Conservation (phyloP, 768 basidiomycete genomes). For the Pleurotus tuber-regium region DNA sequence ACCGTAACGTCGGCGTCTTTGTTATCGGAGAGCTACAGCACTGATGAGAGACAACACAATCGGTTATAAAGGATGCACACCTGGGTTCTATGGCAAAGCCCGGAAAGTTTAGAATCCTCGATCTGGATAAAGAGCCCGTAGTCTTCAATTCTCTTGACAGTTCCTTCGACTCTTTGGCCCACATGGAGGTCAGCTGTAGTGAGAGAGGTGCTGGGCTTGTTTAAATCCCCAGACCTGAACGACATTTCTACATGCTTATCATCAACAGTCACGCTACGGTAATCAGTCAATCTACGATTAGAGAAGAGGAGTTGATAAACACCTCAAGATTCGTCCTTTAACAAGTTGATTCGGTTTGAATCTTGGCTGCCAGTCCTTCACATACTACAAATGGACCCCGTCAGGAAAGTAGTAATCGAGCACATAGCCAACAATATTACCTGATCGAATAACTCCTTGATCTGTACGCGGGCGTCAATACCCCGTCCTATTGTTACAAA, state of each 20-base stretch:
- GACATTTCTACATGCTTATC: conserved; percentile 89
- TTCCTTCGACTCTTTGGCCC: conserved; percentile 80
- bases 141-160: conserved; percentile 77
- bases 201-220: conserved; percentile 35
- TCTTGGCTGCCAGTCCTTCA: conserved; percentile 92
- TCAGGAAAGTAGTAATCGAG: background rate
- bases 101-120: conserved; percentile 78
- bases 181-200: conserved; percentile 58
- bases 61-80: conserved; percentile 34
- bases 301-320: conserved; percentile 13
- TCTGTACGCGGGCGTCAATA: conserved; percentile 91
- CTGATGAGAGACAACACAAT: conserved; percentile 1
- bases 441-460: conserved; percentile 90
- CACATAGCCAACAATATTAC: conserved; percentile 35
- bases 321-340: conserved; percentile 83
- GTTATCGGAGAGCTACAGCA: conserved; percentile 79
- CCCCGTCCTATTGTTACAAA: conserved; percentile 83
- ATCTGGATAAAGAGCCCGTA: conserved; percentile 95
- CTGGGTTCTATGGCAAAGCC: conserved; percentile 94
- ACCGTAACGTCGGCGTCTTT: conserved; percentile 73
- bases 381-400: conserved; percentile 50
- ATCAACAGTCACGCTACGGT: conserved; percentile 60
- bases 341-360: conserved; percentile 84
- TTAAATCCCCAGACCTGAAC: conserved; percentile 66
- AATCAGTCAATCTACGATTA: conserved; percentile 1